A percentile compares a stretch with the other conserved stretches of the same genome.
Conservation (phyloP, 2,329 filamentous ascomycete species). For the Verticillium nonalfalfae region DNA sequence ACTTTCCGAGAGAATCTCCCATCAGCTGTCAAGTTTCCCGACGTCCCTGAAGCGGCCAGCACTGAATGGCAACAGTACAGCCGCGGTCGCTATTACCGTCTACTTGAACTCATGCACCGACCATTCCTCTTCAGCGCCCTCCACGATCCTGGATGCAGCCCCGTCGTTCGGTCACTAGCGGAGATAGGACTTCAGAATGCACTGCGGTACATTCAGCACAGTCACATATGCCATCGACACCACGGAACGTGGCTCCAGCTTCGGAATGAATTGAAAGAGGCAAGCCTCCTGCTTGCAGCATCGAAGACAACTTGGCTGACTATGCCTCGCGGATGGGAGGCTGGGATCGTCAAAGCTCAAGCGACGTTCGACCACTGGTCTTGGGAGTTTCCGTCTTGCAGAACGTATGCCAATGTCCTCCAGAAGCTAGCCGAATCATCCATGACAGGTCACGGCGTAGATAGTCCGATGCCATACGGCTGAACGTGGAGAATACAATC, state of each 20-base stretch:
- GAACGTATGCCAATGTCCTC: background rate
- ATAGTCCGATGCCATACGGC: background rate
- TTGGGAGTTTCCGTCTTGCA: background rate
- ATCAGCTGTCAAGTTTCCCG: background rate
- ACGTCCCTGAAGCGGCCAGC: background rate
- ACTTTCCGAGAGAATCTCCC: background rate
- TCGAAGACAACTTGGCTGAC: background rate
- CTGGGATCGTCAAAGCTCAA: background rate
- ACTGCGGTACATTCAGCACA: background rate
- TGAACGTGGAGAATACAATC: background rate
- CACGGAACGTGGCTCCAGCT: background rate
- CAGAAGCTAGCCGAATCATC: background rate
- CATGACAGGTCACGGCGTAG: background rate
- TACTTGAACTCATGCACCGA: background rate
- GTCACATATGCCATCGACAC: background rate
- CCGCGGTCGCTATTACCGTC: background rate
- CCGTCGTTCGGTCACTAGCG: background rate
- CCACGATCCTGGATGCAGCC: background rate
- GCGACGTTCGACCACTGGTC: background rate
- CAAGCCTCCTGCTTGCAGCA: background rate
- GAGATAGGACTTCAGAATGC: background rate
- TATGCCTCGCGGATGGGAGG: background rate
- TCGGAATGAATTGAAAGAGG: background rate
- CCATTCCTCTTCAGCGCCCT: background rate
- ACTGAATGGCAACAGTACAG: slow-evolving; percentile 1